phyloP scores from a whole-genome alignment of 208 protist species.

The Acanthamoeba royreba region DNA sequence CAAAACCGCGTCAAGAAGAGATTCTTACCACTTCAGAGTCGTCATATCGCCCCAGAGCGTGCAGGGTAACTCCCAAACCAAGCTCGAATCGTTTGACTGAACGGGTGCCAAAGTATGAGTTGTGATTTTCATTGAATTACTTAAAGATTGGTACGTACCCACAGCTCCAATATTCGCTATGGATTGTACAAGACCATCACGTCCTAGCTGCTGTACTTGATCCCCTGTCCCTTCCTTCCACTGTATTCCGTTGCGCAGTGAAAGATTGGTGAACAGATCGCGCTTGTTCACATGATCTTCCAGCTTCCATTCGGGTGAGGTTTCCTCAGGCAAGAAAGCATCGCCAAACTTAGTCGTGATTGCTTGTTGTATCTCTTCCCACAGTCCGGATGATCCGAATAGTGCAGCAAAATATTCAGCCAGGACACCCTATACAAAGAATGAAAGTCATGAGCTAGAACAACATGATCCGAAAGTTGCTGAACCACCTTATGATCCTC shows the following conservation, averaged over 20 bases:
- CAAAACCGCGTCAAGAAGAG: too few species aligned
- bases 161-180: too few species aligned
- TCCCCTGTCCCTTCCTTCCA: not conserved
- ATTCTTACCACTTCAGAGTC: not conserved
- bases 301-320: not conserved
- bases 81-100: conserved; percentile 15
- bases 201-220: not conserved
- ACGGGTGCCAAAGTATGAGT: not conserved
- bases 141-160: too few species aligned
- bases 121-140: too few species aligned
- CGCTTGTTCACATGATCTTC: not conserved
- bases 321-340: not conserved
- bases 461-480: too few species aligned
- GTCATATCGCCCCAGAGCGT: not conserved
- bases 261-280: not conserved
- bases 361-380: not conserved
- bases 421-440: too few species aligned
- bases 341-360: not conserved
- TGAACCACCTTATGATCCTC: not conserved
- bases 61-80: not conserved
- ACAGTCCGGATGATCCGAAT: not conserved
- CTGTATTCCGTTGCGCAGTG: not conserved
- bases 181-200: not conserved
- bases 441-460: too few species aligned
- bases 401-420: too few species aligned